Base-by-base conservation (phyloP, 768 basidiomycete genomes). In the Boletus patriciae region DNA sequence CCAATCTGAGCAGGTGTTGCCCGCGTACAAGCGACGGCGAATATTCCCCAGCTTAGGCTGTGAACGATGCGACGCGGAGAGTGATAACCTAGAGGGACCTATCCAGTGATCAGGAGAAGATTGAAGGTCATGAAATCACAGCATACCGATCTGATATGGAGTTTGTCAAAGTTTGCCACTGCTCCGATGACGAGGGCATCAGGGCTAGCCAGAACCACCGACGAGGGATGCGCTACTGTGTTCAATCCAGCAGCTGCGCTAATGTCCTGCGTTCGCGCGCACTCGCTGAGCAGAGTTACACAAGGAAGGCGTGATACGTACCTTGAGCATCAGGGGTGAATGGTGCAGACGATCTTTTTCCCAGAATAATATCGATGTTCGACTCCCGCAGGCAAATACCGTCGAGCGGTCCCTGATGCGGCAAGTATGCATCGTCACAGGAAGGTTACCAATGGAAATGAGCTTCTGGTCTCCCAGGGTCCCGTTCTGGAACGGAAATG, bases 121-220 rank as follows among this genome's bases (percentile, higher is more conserved):
- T 21, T 27, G 4, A 49, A 13, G 8, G 29, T 45, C 40, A 33
- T 29, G 25, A 40, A 37, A 36, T 5, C 27, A 13, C 13, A 33
- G 59, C 81, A 60, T 68, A 92, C 92, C 36, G 90, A 82, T 54
- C 86, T 84, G 45, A 95, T 84, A 63, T 95, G 89, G 69, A 94
- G 78, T 69, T 90, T 90, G 60, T 90, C 83, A 12, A 92, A 75
- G 57, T 87, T 81, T 33, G 77, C 74, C 13, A 92, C 79, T 6
- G 74, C 74, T 9, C 92, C 93, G 44, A 96, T 82, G 46, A 81
- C 72, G 16, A 94, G 70, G 0, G 79, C 74, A 6, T 76, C 75
- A 0, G 78, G 66, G 4, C 82, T 80, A 11, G 83, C 83, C 42
- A 93, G 68, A 21, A 89, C 63, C n/a, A 92, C 69, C 1, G 85